Base-by-base conservation (phyloP, 208 protist species). In the Trypanosoma rangeli region DNA sequence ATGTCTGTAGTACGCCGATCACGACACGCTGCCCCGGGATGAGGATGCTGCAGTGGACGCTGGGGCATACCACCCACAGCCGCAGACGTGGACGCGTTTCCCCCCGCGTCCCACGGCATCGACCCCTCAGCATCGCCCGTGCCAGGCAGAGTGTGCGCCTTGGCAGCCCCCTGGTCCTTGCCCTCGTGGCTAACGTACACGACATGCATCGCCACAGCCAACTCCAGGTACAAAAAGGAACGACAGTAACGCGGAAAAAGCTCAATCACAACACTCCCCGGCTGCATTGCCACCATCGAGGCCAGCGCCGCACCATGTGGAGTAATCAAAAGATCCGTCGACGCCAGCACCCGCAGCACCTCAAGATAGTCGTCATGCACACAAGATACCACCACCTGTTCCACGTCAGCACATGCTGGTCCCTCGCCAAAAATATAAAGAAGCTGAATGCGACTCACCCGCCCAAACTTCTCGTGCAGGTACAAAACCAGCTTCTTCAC, bases 291-390 rank as follows among this genome's bases (percentile, higher is more conserved):
- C 13, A 62, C 39, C 10, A 69, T 35, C 33, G 24, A 31, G 18
- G 5, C 18, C 26, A 75, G 22, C 12, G 53, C 49, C 0, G 48
- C 26, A 10, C 33, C 20, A 48, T 68, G 60, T 1, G 58, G 22
- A 9, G 52, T 15, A 55, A 75, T 68, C 20, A 75, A 56, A n/a
- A 75, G 42, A 63, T 75, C 70, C 2, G 70, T 68, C 31, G 59
- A 15, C 50, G 44, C 29, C 29, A 74, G 48, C 48, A 35, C 4
- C 33, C 33, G 48, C 26, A 72, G 20, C 5, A 56, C 2, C 24
- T 63, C 33, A 20, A 62, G 13, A 24, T 60, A 61, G 20, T 72
- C 55, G 0, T 33, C 49, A 12, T 53, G 59, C 10, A 24, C 42
- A 44, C 42, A 3, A 5, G 13, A 18, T 8, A 73, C n/a, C 26